Evolutionary conservation across 768 basidiomycete species (phyloP).

Genomic region (Mycena galopus): DNA sequence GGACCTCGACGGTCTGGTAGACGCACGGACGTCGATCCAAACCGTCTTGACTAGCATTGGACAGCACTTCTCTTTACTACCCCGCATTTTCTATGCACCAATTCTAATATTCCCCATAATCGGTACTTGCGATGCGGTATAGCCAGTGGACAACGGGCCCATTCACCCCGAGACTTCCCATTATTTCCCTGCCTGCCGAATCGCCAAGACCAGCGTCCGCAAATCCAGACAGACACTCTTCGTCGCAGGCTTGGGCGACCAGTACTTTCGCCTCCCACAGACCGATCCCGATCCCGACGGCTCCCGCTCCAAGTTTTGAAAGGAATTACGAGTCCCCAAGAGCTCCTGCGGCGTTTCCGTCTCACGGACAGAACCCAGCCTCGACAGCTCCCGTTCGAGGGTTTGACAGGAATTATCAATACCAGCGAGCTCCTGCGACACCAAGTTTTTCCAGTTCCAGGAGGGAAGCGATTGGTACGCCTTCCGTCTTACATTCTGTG

Average conservation of each 20-base stretch:
- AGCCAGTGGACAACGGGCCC: neutral
- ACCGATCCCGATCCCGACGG: neutral
- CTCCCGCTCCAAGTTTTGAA: neutral
- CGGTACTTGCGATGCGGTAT: constrained; percentile 1
- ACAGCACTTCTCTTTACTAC: neutral
- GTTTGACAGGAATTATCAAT: neutral
- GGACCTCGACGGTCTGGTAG: constrained; percentile 10
- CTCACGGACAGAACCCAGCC: neutral
- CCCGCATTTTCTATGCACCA: constrained; percentile 3
- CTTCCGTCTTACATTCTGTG: neutral
- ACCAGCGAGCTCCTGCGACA: neutral
- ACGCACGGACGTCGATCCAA: constrained; percentile 14
- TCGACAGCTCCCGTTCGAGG: neutral
- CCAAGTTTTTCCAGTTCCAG: neutral
- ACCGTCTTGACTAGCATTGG: neutral
- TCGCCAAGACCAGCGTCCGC: constrained; percentile 15
- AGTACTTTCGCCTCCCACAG: neutral
- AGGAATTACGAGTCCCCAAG: neutral
- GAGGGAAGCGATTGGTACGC: neutral
- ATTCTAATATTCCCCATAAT: constrained; percentile 1
- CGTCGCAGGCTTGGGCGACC: neutral
- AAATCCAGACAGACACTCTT: neutral
- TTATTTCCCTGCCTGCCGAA: constrained; percentile 6
- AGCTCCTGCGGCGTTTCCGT: neutral
- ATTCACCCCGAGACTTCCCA: neutral